Conservation (phyloP, 2,329 filamentous ascomycete genomes). For the Tolypocladium amazonense region DNA sequence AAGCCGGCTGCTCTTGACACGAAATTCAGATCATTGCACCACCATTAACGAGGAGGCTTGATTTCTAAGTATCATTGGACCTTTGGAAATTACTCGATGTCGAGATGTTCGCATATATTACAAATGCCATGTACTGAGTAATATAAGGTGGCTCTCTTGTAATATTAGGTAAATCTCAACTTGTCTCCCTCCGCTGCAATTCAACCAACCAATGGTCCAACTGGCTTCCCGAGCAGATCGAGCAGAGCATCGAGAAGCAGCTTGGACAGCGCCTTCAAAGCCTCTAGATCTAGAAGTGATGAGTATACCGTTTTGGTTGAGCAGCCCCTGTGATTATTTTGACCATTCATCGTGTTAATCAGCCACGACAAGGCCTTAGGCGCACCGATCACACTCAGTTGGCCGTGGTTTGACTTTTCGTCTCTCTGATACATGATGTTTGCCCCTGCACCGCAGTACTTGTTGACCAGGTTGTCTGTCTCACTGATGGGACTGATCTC, state of each 20-base stretch:
- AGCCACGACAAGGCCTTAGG: neutral
- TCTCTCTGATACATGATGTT: constrained; percentile 24
- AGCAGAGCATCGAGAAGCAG: neutral
- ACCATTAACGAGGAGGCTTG: no score
- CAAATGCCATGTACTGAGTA: no score
- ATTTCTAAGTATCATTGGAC: no score
- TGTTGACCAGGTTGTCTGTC: constrained; percentile 29
- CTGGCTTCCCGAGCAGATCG: neutral
- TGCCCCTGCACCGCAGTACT: constrained; percentile 29
- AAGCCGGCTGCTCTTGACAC: no score
- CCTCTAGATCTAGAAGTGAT: neutral
- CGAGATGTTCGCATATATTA: no score
- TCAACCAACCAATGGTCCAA: neutral
- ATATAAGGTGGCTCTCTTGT: neutral
- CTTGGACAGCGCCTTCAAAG: neutral
- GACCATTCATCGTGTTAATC: neutral
- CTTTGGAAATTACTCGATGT: no score
- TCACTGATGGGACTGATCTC: constrained; percentile 29
- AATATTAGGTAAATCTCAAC: no score
- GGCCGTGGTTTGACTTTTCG: neutral
- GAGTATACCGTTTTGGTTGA: neutral
- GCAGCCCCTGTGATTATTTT: neutral
- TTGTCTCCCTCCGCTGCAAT: no score
- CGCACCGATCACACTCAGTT: neutral
- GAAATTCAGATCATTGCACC: no score